Conservation (phyloP, 2,329 filamentous ascomycete species). For the Aureobasidium sp. region DNA sequence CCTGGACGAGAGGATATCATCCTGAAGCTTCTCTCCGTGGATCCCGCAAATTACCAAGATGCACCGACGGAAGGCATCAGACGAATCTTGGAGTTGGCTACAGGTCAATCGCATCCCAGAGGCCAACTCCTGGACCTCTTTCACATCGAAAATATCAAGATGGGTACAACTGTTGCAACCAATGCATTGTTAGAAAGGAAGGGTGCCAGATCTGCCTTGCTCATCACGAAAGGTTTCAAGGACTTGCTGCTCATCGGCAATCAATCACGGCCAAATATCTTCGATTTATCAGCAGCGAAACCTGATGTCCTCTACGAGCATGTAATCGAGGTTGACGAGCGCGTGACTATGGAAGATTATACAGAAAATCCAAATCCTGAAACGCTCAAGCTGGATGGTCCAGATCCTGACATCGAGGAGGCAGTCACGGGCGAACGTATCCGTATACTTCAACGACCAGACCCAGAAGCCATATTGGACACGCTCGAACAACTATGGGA, state of each 20-base stretch:
- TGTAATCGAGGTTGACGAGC: conserved; percentile 21
- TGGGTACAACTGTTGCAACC: conserved; percentile 28
- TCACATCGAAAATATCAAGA: conserved; percentile 20
- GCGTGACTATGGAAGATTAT: conserved; percentile 28
- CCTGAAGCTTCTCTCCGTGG: conserved; percentile 25
- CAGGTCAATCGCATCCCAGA: conserved; percentile 18
- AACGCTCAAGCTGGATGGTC: conserved; percentile 13
- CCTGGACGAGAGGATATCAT: conserved; percentile 20
- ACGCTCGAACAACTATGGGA: conserved; percentile 23
- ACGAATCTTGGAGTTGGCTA: conserved; percentile 20
- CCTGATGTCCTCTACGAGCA: conserved; percentile 20
- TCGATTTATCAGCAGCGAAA: conserved; percentile 21
- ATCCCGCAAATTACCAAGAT: conserved; percentile 25
- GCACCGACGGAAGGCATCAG: conserved; percentile 26
- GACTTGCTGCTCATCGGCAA: conserved; percentile 27
- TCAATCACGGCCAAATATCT: conserved; percentile 27
- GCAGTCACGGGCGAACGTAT: conserved; percentile 25
- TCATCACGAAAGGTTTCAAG: conserved; percentile 26
- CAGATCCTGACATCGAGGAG: conserved; percentile 17
- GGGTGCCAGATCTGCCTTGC: conserved; percentile 23
- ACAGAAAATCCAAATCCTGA: conserved; percentile 25
- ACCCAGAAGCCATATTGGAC: conserved; percentile 13
- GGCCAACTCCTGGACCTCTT: conserved; percentile 17
- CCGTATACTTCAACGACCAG: conserved; percentile 21
- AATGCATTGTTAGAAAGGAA: conserved; percentile 26